phyloP scores from a whole-genome alignment of 345 rosid genomes.

The Camelina hispida region DNA sequence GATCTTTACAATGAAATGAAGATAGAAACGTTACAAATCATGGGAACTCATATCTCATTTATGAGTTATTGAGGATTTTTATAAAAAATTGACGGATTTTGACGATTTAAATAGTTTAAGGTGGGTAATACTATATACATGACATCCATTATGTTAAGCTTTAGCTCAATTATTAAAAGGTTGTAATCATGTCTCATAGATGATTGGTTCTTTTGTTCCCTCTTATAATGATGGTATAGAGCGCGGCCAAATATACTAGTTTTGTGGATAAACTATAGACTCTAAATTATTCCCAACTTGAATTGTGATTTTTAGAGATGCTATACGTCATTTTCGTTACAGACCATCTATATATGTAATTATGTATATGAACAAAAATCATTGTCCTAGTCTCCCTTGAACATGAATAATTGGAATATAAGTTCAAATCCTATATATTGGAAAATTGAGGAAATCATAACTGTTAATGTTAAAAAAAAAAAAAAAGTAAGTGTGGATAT shows the following conservation, averaged over 20 bases:
- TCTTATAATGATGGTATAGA: constrained; percentile 24
- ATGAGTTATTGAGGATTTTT: too few species aligned
- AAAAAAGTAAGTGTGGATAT: not conserved
- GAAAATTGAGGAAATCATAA: too few species aligned
- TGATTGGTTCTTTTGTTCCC: constrained; percentile 7
- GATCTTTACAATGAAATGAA: too few species aligned
- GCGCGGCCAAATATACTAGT: not conserved
- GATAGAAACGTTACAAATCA: too few species aligned
- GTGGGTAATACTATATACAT: not conserved
- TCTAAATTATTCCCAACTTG: not conserved
- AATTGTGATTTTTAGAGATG: not conserved
- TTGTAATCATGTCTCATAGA: constrained; percentile 16
- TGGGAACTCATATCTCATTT: too few species aligned
- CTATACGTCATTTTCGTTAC: constrained; percentile 1
- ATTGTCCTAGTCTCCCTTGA: not conserved
- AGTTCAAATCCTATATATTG: not conserved
- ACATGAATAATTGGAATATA: not conserved
- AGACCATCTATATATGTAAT: not conserved
- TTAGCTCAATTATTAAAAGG: constrained; percentile 33
- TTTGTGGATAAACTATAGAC: constrained; percentile 8
- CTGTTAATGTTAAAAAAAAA: too few species aligned
- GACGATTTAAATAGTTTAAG: not conserved
- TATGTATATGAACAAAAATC: not conserved
- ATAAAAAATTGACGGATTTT: not conserved
- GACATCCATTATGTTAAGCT: not conserved